These are phyloP conservation scores for Saussurea involucrata DNA, from an alignment of 129 eudicot species.

Conservation along the genomic window DNA sequence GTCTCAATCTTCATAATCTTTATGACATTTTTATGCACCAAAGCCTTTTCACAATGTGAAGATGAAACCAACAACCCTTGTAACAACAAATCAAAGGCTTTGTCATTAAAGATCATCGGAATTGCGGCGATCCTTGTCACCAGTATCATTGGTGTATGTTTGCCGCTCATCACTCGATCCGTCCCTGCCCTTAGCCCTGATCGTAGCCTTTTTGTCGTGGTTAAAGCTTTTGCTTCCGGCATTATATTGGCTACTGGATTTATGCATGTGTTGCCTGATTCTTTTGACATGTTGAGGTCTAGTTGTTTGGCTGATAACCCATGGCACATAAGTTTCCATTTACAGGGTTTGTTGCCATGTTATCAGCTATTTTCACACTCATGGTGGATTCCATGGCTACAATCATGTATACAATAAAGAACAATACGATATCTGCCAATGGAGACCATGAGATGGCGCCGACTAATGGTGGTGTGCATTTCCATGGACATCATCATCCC, in stretches of 20 bases:
- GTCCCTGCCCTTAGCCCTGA: slow-evolving; percentile 64
- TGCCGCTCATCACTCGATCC: slow-evolving; percentile 53
- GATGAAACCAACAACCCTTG: slow-evolving; percentile 37
- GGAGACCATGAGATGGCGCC: slow-evolving; percentile 41
- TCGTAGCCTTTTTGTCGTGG: slow-evolving; percentile 44
- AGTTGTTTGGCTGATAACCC: slow-evolving; percentile 39
- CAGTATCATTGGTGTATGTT: slow-evolving; percentile 56
- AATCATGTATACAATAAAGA: slow-evolving; percentile 35
- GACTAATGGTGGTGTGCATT: slow-evolving; percentile 17
- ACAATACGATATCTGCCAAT: slow-evolving; percentile 2
- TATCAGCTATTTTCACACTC: slow-evolving; percentile 59
- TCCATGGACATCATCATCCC: slow-evolving; percentile 47
- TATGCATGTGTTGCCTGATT: slow-evolving; percentile 71
- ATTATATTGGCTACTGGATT: slow-evolving; percentile 64
- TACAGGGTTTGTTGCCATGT: slow-evolving; percentile 61
- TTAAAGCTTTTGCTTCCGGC: slow-evolving; percentile 68
- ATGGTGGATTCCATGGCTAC: slow-evolving; percentile 77
- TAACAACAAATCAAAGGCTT: slow-evolving; percentile 47
- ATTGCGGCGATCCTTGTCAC: slow-evolving; percentile 43
- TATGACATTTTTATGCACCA: slow-evolving; percentile 21
- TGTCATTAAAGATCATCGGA: slow-evolving; percentile 56
- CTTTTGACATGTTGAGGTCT: slow-evolving; percentile 59
- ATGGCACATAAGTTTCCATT: slow-evolving; percentile 74
- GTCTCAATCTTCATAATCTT: slow-evolving; percentile 26
- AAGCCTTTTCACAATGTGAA: slow-evolving; percentile 42